Evolutionary conservation across 1,284 basidiomycete genomes (phyloP), one percentile per base, ranked within the genome.

Genomic region (Lentinula novae-zelandiae): DNA sequence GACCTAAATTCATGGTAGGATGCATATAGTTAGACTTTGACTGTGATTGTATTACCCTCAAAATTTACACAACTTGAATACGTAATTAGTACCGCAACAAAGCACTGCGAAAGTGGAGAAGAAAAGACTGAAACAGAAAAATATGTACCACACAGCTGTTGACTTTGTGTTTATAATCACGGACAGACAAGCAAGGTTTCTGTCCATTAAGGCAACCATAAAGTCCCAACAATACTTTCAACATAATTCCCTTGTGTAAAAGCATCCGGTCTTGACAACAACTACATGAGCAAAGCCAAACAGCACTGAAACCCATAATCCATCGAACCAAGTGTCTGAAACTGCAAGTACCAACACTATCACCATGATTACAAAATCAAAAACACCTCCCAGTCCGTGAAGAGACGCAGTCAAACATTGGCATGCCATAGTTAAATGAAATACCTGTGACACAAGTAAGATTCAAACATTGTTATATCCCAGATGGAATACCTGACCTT

Each of bases 251-350:
- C 53, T 53, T 34, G 40, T 40, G 27, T 33, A 44, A 36, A 55
- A 55, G 20, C 53, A 54, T n/a, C 52, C 51, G 31, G 60, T 36
- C 50, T 34, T 52, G 15, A 64, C 38, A 20, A 75, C 62, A 36
- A 66, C 69, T 9, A 77, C 49, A 69, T 83, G 82, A 9, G 76
- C 64, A 9, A 70, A 44, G 0, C 73, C 78, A 27, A 83, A 69
- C 39, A 75, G 62, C 3, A 76, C 53, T 2, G 78, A 78, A 13
- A 73, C 65, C 60, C 65, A 64, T 12, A 80, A 56, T 5, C 69
- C 69, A 50, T 81, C 82, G 33, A 79, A 74, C 65, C 78, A 72
- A 6, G 78, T 81, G 70, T 84, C 82, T 57, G 72, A 60, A 39
- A 82, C 64, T 1, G 80, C 82, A 2, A 76, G 73, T 5, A 71